Conservation (phyloP, 768 basidiomycete species). For the Mycena polygramma region DNA sequence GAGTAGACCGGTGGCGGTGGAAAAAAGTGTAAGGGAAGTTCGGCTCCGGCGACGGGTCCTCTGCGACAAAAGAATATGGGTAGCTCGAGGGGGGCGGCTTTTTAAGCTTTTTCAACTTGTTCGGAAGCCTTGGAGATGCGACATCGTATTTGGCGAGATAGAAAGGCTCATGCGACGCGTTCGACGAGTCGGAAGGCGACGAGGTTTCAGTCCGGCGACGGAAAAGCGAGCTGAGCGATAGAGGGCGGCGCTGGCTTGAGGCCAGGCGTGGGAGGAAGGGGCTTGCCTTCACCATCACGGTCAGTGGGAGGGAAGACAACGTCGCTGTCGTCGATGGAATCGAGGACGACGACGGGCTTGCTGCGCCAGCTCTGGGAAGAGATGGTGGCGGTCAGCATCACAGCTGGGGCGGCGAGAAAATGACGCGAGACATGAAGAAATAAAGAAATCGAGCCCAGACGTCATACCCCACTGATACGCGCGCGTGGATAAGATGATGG, state of each 20-base stretch:
- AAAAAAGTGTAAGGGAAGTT: constrained; percentile 36
- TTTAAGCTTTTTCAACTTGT: constrained; percentile 9
- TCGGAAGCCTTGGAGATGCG: constrained; percentile 6
- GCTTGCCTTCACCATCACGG: constrained; percentile 8
- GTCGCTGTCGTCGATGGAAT: not conserved
- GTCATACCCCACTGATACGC: not conserved
- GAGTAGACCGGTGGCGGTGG: constrained; percentile 27
- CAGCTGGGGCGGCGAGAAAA: not conserved
- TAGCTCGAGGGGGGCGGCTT: constrained; percentile 36
- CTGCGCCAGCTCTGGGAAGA: constrained; percentile 1
- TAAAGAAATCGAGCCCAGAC: not conserved
- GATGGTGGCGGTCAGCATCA: constrained; percentile 15
- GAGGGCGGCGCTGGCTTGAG: constrained; percentile 18
- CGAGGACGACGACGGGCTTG: not conserved
- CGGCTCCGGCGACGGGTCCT: constrained; percentile 23
- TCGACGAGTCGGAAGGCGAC: constrained; percentile 31
- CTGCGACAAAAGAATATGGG: constrained; percentile 36
- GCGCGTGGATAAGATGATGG: no score
- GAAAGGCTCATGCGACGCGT: constrained; percentile 28
- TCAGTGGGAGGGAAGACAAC: not conserved
- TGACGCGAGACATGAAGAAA: not conserved
- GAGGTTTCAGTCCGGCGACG: constrained; percentile 34
- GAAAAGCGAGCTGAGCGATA: constrained; percentile 36
- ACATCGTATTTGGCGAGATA: constrained; percentile 10
- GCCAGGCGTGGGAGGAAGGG: constrained; percentile 27